Evolutionary conservation across 2,329 filamentous ascomycete species (phyloP), one percentile per base, ranked within the genome.

Genomic region (Colletotrichum sp.): DNA sequence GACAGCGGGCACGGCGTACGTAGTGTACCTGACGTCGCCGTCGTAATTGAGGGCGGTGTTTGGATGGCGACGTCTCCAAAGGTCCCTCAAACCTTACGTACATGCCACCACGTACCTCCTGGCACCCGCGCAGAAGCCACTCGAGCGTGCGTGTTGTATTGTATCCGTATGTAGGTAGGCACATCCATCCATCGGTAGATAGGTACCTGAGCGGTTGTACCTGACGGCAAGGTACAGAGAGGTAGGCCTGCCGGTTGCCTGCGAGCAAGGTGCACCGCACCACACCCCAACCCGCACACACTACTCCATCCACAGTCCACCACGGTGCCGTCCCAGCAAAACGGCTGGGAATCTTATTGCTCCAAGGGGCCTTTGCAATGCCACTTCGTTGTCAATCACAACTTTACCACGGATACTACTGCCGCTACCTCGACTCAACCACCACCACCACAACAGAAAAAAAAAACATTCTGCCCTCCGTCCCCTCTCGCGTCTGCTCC

Each of bases 331-430:
- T 76, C 71, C 66, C 72, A 75, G 66, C 62, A 71, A 75, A 77
- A 77, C 71, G 71, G 71, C 72, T 60, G 71, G 75, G 71, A 75
- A 77, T 77, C 66, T 75, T 71, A 77, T 75, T 77, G 63, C 71
- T 71, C 72, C 72, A 75, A 75, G 72, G 75, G 75, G 75, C 67
- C 55, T 49, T 67, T 75, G 71, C 75, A 76, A 77, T 77, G 72
- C 75, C 72, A 77, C 71, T 75, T 77, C 60, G 44, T 75, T 62
- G 60, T 67, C 60, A 75, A 71, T 66, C 75, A 67, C 57, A 77
- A 72, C 62, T 65, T 52, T 71, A 30, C 18, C 55, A 63, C 68
- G 34, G 59, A 63, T 63, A 67, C 64, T 55, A 73, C 71, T 34
- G 55, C 69, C 39, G 24, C 49, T 28, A 52, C 44, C n/a, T 52